Base-by-base conservation (phyloP, 1,284 basidiomycete genomes). In the Tilletiopsis washingtonensis region DNA sequence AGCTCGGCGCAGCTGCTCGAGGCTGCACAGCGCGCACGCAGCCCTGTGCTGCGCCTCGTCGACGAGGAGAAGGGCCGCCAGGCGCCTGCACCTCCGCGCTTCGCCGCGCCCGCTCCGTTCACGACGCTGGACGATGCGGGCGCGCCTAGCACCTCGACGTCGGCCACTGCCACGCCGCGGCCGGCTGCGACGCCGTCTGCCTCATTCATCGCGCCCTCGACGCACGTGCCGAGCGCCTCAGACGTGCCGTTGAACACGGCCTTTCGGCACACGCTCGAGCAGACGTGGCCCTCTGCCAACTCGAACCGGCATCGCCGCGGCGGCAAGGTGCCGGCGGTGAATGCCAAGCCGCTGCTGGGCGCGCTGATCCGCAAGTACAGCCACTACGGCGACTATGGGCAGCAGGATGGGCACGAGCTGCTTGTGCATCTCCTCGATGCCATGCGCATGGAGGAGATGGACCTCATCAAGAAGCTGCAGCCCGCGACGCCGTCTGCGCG, bases 381-480 rank as follows among this genome's bases (percentile, higher is more conserved):
- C 62, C 91, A 96, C 65, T 96, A 93, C 69, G 81, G 88, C 43
- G 89, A 91, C 65, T 76, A 76, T 44, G 67, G 74, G 46, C 91
- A 96, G 74, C 91, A 96, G 74, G 91, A 96, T 66, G 89, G 90
- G 4, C 91, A 96, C 70, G 91, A 94, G 75, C 84, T 93, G 59
- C 76, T 94, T 40, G 79, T 88, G 34, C 89, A 91, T 57, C 77
- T 94, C 51, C 77, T 94, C 40, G 91, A 94, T 71, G 85, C 84
- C n/a, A 86, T 91, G 79, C 81, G 88, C 44, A 91, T 91, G 88
- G 91, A 96, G 71, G 90, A 96, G 73, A 77, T 84, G 53, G 91
- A 44, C 6, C 77, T 86, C 43, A 88, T 89, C 74, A 88, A 88
- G 73, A 81, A 82, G 61, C 79, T 84, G 40, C 82, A 80, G 62